Percentiles rank a stretch among this genome's conserved stretches.
Evolutionary conservation across 352 stramenopile genomes (phyloP).

Genomic region (Blastocystis sp.): DNA sequence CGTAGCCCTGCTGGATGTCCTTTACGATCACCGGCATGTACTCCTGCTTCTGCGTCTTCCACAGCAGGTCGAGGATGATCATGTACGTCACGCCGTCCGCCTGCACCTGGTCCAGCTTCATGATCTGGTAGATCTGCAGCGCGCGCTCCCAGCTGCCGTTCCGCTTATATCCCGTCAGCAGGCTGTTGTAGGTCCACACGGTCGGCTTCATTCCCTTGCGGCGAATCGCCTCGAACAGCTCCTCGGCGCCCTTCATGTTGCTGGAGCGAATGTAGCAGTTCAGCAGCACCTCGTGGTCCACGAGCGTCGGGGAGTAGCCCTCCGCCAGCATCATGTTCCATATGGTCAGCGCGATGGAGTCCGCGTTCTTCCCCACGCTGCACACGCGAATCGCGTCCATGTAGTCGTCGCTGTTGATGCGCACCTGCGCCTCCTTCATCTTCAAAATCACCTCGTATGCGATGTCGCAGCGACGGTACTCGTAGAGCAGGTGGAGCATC

Average conservation of each 20-base stretch:
- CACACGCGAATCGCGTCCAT: conserved; percentile 55
- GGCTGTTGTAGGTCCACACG: conserved; percentile 63
- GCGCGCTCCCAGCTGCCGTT: conserved; percentile 57
- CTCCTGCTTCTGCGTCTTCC: conserved; percentile 22
- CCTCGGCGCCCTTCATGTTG: conserved; percentile 5
- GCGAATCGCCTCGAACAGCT: conserved; percentile 62
- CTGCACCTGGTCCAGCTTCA: conserved; percentile 34
- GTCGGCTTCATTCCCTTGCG: conserved; percentile 39
- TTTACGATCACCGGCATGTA: conserved; percentile 36
- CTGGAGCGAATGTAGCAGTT: conserved; percentile 50
- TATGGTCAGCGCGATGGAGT: neutral
- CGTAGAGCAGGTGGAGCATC: conserved; percentile 62
- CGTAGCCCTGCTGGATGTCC: conserved; percentile 27
- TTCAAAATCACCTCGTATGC: conserved; percentile 14
- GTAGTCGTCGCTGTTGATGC: conserved; percentile 57
- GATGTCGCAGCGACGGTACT: conserved; percentile 13
- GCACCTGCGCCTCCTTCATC: conserved; percentile 7
- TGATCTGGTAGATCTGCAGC: conserved; percentile 69
- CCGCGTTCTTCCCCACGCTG: conserved; percentile 8
- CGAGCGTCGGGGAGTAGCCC: conserved; percentile 22
- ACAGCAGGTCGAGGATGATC: conserved; percentile 53
- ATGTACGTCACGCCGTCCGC: conserved; percentile 51
- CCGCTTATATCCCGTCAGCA: conserved; percentile 37
- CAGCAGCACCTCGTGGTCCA: conserved; percentile 61
- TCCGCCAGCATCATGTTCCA: conserved; percentile 54